phyloP scores from a whole-genome alignment of 352 stramenopile species.

The Halophytophthora batemanensis region DNA sequence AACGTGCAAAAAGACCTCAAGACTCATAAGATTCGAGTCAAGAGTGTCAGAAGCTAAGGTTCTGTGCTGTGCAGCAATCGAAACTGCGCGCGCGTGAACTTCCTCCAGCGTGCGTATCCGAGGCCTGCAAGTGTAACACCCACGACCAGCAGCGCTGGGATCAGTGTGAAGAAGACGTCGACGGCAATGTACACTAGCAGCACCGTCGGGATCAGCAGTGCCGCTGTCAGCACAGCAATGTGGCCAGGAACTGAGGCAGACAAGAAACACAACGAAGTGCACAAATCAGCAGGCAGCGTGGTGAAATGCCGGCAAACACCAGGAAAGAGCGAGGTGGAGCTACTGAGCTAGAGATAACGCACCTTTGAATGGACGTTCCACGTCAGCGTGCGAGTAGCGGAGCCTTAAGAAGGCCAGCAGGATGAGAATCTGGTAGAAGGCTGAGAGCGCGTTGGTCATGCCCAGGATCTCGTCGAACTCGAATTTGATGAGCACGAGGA shows the following conservation, averaged over 20 bases:
- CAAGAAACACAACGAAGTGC: background rate
- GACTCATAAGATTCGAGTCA: too few species aligned
- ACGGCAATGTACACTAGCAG: conserved; percentile 47
- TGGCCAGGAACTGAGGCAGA: conserved; percentile 28
- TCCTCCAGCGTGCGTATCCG: conserved; percentile 36
- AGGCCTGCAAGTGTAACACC: conserved; percentile 33
- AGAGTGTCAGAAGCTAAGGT: conserved; percentile 13
- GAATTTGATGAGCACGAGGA: conserved; percentile 50
- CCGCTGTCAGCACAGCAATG: conserved; percentile 23
- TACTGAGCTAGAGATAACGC: background rate
- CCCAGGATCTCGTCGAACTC: conserved; percentile 77
- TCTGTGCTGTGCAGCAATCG: conserved; percentile 24
- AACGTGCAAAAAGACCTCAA: too few species aligned
- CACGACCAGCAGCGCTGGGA: conserved; percentile 37
- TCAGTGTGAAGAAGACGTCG: conserved; percentile 42
- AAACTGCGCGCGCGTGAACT: conserved; percentile 47
- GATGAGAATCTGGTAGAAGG: conserved; percentile 83
- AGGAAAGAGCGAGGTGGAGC: background rate
- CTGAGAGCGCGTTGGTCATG: conserved; percentile 90
- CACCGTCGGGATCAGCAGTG: conserved; percentile 28
- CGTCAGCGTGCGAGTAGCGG: conserved; percentile 55
- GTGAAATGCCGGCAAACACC: background rate
- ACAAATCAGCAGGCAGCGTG: background rate
- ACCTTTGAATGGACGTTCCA: conserved; percentile 41
- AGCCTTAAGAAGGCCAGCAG: conserved; percentile 86